These are phyloP conservation scores for Monosporozyma aquatica DNA, from an alignment of 805 yeast species.

Conservation along the genomic window DNA sequence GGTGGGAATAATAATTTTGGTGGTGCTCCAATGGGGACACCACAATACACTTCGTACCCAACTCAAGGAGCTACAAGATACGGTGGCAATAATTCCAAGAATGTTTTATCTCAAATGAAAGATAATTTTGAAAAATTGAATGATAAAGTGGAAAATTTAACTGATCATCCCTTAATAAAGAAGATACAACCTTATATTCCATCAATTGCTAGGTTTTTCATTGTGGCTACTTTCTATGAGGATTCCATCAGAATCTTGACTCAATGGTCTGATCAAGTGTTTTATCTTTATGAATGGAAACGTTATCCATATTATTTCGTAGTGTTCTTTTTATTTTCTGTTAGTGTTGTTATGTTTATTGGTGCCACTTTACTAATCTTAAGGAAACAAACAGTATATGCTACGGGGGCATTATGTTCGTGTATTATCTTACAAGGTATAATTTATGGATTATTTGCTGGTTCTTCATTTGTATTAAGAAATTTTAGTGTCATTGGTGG, in stretches of 20 bases:
- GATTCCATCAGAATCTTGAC: conserved; percentile 75
- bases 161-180: conserved; percentile 24
- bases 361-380: conserved; percentile 68
- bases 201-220: conserved; percentile 76
- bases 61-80: not conserved
- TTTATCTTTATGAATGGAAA: conserved; percentile 71
- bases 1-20: conserved; percentile 2
- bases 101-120: not conserved
- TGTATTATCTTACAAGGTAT: conserved; percentile 83
- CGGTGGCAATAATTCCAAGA: not conserved
- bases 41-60: conserved; percentile 3
- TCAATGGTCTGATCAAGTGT: conserved; percentile 89
- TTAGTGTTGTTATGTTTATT: conserved; percentile 59
- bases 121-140: conserved; percentile 2
- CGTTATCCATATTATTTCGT: conserved; percentile 74
- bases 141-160: conserved; percentile 4
- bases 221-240: conserved; percentile 90
- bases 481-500: conserved; percentile 91
- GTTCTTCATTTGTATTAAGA: conserved; percentile 73
- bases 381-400: conserved; percentile 59
- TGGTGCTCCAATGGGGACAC: conserved; percentile 4
- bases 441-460: conserved; percentile 79
- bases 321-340: conserved; percentile 50
- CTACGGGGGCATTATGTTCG: conserved; percentile 58
- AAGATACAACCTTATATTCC: conserved; percentile 69